A percentile compares a stretch with the other conserved stretches of the same genome.
Evolutionary conservation across 768 basidiomycete species (phyloP).

Genomic region (Clavulina sp.): DNA sequence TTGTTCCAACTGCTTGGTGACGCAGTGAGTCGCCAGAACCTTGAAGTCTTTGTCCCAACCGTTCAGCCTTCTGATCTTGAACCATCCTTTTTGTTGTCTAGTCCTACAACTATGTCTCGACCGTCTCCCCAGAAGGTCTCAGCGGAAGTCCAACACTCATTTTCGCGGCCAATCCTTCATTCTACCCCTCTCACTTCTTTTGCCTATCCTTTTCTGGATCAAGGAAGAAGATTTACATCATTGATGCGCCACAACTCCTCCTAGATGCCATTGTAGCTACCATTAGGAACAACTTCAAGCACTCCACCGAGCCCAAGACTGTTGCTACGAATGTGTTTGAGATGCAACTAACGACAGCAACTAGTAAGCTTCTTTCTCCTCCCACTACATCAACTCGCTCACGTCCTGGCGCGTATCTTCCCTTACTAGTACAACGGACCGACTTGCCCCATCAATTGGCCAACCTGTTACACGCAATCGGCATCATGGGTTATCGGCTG

Average conservation of each 20-base stretch:
- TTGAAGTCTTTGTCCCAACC: not conserved
- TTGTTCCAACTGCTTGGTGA: not conserved
- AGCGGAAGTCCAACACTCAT: not conserved
- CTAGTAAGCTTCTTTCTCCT: not conserved
- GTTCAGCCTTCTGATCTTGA: not conserved
- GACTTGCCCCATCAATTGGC: not conserved
- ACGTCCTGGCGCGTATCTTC: no score
- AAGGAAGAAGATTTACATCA: not conserved
- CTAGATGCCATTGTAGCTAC: not conserved
- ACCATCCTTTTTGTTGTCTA: not conserved
- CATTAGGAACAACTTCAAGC: not conserved
- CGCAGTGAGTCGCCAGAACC: not conserved
- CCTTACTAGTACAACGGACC: not conserved
- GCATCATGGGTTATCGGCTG: not conserved
- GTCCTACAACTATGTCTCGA: not conserved
- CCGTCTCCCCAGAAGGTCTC: not conserved
- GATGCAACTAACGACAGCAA: not conserved
- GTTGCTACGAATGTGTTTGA: not conserved
- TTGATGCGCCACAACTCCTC: not conserved
- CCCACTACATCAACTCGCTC: not conserved
- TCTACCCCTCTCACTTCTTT: not conserved
- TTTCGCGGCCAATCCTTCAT: not conserved
- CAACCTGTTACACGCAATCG: not conserved
- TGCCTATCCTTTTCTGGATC: not conserved
- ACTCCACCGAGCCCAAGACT: not conserved